These are phyloP conservation scores for Lentinula edodes DNA, from an alignment of 768 basidiomycete genomes.

Conservation along the genomic window DNA sequence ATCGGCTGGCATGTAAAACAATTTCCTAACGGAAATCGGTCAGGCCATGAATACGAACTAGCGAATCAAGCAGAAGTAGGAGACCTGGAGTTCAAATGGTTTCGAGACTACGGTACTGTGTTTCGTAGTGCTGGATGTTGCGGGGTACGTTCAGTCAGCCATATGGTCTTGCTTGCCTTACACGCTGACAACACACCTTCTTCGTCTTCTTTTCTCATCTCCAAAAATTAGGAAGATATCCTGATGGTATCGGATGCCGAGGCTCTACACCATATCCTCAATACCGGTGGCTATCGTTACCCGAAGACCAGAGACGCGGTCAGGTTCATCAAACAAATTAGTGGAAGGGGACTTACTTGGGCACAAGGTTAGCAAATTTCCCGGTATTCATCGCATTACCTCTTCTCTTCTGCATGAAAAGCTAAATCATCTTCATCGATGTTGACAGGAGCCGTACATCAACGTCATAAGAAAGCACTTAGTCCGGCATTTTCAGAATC, in stretches of 20 bases:
- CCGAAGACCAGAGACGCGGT: constrained; percentile 14
- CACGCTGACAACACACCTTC: background rate
- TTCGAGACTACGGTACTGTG: background rate
- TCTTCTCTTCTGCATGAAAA: background rate
- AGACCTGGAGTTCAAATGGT: background rate
- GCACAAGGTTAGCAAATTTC: constrained; percentile 11
- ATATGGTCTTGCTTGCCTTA: background rate
- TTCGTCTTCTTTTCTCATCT: background rate
- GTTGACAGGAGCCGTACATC: constrained; percentile 15
- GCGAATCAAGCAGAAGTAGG: background rate
- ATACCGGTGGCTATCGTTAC: constrained; percentile 21
- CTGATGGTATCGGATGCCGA: constrained; percentile 19
- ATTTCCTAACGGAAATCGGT: background rate
- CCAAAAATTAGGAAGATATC: constrained; percentile 18
- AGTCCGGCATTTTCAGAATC: constrained; percentile 20
- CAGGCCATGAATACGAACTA: constrained; percentile 10
- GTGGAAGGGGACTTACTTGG: constrained; percentile 17
- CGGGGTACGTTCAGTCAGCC: background rate
- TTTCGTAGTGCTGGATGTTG: constrained; percentile 2
- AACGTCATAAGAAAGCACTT: constrained; percentile 24
- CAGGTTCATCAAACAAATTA: constrained; percentile 10
- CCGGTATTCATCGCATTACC: background rate
- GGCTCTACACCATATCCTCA: constrained; percentile 13
- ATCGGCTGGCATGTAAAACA: background rate
- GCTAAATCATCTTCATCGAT: background rate